These are phyloP conservation scores for Kodamaea restingae DNA, from an alignment of 805 yeast genomes.

Conservation along the genomic window DNA sequence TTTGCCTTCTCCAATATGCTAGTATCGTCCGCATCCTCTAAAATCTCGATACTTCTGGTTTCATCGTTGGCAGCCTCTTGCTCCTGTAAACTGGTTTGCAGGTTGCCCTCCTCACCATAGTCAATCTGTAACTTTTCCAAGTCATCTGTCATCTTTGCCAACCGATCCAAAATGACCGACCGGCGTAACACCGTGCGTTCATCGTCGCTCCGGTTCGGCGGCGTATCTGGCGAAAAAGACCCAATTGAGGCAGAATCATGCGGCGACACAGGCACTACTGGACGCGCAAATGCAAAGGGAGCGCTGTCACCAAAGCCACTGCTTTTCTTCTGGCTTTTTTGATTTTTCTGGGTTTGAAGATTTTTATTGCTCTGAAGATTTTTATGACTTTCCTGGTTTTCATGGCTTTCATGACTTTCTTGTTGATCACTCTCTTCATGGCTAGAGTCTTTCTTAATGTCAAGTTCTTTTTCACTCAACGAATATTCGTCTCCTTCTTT, in stretches of 20 bases:
- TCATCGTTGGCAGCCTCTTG: too few species aligned
- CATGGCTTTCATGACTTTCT: too few species aligned
- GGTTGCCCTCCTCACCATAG: conserved; percentile 13
- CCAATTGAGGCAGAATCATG: conserved; percentile 26
- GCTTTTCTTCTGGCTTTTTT: too few species aligned
- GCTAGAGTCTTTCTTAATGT: too few species aligned
- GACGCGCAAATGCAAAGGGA: neutral
- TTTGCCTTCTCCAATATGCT: too few species aligned
- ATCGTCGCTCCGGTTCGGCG: conserved; percentile 17
- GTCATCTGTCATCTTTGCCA: conserved; percentile 37
- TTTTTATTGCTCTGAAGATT: too few species aligned
- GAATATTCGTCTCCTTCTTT: neutral
- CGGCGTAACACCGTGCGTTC: conserved; percentile 23
- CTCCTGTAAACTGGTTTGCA: conserved; percentile 14
- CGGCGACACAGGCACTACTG: neutral
- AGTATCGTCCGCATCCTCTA: neutral
- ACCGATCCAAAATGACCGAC: conserved; percentile 34
- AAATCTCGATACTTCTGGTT: too few species aligned
- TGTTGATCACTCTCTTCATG: too few species aligned
- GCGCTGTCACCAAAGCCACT: neutral
- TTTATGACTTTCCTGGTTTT: too few species aligned
- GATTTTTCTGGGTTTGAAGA: too few species aligned
- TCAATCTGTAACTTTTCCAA: conserved; percentile 25
- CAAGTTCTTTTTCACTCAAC: neutral
- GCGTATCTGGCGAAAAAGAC: conserved; percentile 36